Conservation (phyloP, 1,139 yeast genomes). For the Hemisphaericaspora subhashii region DNA sequence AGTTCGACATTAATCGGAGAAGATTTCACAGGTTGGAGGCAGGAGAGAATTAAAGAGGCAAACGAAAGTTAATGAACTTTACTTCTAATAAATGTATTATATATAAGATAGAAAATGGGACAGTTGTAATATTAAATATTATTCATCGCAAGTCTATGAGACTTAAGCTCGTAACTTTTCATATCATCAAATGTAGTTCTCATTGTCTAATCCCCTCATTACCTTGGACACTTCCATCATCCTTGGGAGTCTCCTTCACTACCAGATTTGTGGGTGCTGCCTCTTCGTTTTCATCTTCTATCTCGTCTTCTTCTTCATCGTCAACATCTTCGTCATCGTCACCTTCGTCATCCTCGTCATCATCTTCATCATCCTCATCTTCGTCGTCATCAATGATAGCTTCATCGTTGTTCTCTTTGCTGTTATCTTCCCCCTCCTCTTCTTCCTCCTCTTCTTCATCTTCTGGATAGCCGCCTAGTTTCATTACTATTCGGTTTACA, state of each 20-base stretch:
- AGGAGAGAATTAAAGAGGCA: conserved; percentile 37
- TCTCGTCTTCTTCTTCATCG: conserved; percentile 21
- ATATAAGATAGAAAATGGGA: conserved; percentile 1
- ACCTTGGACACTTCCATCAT: not conserved
- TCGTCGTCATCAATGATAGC: conserved; percentile 34
- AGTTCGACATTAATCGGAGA: conserved; percentile 44
- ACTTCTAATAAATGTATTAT: conserved; percentile 6
- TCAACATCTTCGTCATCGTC: conserved; percentile 44
- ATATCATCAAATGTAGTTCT: too few relatives aligned
- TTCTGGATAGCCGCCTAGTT: conserved; percentile 89
- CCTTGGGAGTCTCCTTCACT: conserved; percentile 1
- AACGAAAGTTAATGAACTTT: conserved; percentile 15
- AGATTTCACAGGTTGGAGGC: conserved; percentile 44
- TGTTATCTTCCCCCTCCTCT: conserved; percentile 34
- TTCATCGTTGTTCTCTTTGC: conserved; percentile 31
- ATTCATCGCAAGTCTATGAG: too few relatives aligned
- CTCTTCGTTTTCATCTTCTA: conserved; percentile 22
- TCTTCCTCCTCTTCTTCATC: conserved; percentile 78
- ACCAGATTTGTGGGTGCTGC: not conserved
- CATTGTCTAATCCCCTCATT: too few relatives aligned
- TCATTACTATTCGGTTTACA: conserved; percentile 78
- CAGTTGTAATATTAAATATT: not conserved
- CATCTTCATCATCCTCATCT: conserved; percentile 46
- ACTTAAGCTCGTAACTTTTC: too few relatives aligned
- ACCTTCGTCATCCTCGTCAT: conserved; percentile 48